phyloP scores from a whole-genome alignment of 106 monocot species.

The Apostasia ramifera region DNA sequence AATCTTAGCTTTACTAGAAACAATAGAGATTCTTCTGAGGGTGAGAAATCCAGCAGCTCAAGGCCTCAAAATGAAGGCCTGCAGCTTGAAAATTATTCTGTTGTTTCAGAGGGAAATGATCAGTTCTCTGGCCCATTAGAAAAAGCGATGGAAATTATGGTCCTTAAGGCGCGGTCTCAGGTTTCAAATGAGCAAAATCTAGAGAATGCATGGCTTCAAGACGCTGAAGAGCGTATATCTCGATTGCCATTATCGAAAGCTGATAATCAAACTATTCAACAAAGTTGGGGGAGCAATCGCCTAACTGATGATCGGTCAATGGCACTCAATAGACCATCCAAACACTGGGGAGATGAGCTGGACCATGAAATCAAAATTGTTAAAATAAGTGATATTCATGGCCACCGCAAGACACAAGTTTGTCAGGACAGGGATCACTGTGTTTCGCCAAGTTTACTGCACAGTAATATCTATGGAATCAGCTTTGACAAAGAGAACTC shows the following conservation, averaged over 20 bases:
- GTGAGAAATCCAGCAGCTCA: conserved; percentile 11
- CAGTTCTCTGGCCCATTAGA: not conserved
- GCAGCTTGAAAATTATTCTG: conserved; percentile 3
- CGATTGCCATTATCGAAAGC: conserved; percentile 24
- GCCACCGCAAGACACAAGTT: conserved; percentile 7
- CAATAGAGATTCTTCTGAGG: conserved; percentile 17
- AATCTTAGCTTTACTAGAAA: conserved; percentile 12
- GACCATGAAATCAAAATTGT: conserved; percentile 26
- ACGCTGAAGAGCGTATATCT: conserved; percentile 26
- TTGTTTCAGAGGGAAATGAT: conserved; percentile 11
- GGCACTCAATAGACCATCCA: conserved; percentile 1
- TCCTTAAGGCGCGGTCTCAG: not conserved
- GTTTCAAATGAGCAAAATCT: conserved; percentile 35
- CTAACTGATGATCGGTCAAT: conserved; percentile 4
- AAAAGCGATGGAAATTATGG: conserved; percentile 11
- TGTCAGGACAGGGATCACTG: conserved; percentile 8
- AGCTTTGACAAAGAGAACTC: conserved; percentile 37
- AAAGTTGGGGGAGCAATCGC: conserved; percentile 22
- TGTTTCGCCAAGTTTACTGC: conserved; percentile 69
- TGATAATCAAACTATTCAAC: conserved; percentile 38
- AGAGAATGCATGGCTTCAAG: conserved; percentile 81
- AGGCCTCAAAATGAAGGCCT: conserved; percentile 2
- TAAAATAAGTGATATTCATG: conserved; percentile 19
- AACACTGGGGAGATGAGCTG: conserved; percentile 24
- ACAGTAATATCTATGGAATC: conserved; percentile 31